Evolutionary conservation across 305 asterid genomes (phyloP).

Genomic region (Solanum hybrid): DNA sequence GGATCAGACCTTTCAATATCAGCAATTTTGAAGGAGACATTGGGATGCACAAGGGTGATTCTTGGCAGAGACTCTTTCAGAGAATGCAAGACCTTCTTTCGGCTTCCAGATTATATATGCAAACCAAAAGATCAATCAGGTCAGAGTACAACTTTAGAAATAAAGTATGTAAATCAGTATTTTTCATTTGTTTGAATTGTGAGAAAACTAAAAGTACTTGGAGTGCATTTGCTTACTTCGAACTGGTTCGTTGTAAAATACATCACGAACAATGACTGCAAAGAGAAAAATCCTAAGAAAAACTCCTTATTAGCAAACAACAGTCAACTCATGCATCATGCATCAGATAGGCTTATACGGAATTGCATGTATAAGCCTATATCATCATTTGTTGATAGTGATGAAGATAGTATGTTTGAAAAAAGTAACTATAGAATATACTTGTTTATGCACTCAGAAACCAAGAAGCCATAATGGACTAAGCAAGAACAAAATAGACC

Average conservation of each 20-base stretch:
- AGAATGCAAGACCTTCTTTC: not conserved
- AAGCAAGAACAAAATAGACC: not conserved
- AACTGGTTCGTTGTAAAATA: not conserved
- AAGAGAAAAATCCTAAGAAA: not conserved
- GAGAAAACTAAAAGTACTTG: not conserved
- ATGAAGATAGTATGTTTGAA: not conserved
- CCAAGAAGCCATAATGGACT: not conserved
- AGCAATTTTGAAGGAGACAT: not conserved
- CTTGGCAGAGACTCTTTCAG: not conserved
- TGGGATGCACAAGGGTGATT: not conserved
- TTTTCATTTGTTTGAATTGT: not conserved
- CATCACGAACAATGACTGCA: not conserved
- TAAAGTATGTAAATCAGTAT: not conserved
- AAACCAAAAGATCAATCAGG: not conserved
- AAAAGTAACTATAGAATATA: not conserved
- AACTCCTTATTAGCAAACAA: not conserved
- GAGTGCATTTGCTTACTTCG: not conserved
- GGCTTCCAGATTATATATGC: not conserved
- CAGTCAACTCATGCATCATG: not conserved
- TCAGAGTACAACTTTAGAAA: not conserved
- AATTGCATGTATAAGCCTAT: not conserved
- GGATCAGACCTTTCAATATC: not conserved
- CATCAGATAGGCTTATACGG: not conserved
- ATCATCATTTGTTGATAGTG: not conserved
- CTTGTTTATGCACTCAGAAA: not conserved